Percentiles rank a stretch among this genome's conserved stretches.
phyloP scores from a whole-genome alignment of 139 green algal species.

The Chlamydomonas asymmetrica region DNA sequence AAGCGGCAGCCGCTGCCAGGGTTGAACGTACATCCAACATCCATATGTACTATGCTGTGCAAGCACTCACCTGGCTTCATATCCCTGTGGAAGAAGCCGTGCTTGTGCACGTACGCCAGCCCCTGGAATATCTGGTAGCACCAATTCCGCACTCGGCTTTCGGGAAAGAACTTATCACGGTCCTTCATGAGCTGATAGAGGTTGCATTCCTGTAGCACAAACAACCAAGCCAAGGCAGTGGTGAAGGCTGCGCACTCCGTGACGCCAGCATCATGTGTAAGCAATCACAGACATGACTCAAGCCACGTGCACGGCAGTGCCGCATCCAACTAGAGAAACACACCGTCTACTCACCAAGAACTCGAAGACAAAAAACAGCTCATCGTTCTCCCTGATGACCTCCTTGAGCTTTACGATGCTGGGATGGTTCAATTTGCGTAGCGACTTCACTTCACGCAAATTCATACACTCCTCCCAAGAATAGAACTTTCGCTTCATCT shows the following conservation, averaged over 20 bases:
- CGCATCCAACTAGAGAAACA: not conserved
- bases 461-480: conserved; percentile 96
- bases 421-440: conserved; percentile 93
- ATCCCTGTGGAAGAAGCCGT: conserved; percentile 95
- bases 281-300: no score
- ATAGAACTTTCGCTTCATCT: conserved; percentile 98
- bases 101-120: conserved; percentile 93
- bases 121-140: conserved; percentile 88
- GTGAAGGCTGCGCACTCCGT: no score
- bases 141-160: conserved; percentile 84
- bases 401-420: conserved; percentile 95
- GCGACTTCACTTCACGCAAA: conserved; percentile 82
- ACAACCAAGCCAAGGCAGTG: no score
- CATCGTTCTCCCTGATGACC: conserved; percentile 94
- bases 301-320: not conserved
- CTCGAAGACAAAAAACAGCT: conserved; percentile 97
- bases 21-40: no score
- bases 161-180: conserved; percentile 76
- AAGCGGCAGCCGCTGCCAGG: no score
- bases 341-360: conserved; percentile 74
- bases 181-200: conserved; percentile 96
- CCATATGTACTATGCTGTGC: no score
- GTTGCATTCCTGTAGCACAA: conserved; percentile 88
- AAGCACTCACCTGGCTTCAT: conserved; percentile 84
- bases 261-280: no score